Base-by-base conservation (phyloP, 2,329 filamentous ascomycete genomes). In the Aspergillaceae sp. region DNA sequence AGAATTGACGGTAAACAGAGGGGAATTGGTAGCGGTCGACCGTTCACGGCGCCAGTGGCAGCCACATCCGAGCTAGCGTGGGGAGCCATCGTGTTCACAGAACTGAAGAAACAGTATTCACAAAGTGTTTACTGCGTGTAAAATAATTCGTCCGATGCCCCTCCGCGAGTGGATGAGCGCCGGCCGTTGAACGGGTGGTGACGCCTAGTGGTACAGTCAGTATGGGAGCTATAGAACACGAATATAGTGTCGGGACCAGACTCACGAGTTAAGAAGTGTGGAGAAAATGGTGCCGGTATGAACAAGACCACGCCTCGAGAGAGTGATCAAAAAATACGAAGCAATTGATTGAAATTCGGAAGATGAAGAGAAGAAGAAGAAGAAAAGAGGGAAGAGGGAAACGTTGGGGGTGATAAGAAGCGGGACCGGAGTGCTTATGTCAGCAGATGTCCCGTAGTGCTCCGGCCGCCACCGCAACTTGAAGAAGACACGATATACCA, bases 131-230 rank as follows among this genome's bases (percentile, higher is more conserved):
- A 76, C 61, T 64, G 65, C 52, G 65, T 63, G 58, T 68, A 66
- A 51, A 61, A 56, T 51, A 73, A 69, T 62, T 71, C 70, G 68
- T 79, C 78, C 73, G 77, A 83, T 83, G 86, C 80, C 75, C 84
- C 82, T 75, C 87, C 89, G 71, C 84, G 82, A 71, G 86, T 82
- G 75, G 87, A 83, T 80, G 87, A 87, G 80, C 88, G 90, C 80
- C 87, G 88, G 86, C 86, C 85, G 80, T 91, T 90, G 83, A 89
- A 94, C 78, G 89, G 87, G 82, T 95, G 86, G 76, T 96, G 89
- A 73, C 83, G 80, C 70, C 90, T 95, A 68, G 37, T 50, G 47
- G 45, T 8, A 38, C 4, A 35, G 45, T 52, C 47, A 52, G 48
- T 45, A n/a, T 49, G 36, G 41, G 29, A 2, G 32, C 27, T n/a